Evolutionary conservation across 257 asterid species (phyloP).

Genomic region (Primulina huaijiensis): DNA sequence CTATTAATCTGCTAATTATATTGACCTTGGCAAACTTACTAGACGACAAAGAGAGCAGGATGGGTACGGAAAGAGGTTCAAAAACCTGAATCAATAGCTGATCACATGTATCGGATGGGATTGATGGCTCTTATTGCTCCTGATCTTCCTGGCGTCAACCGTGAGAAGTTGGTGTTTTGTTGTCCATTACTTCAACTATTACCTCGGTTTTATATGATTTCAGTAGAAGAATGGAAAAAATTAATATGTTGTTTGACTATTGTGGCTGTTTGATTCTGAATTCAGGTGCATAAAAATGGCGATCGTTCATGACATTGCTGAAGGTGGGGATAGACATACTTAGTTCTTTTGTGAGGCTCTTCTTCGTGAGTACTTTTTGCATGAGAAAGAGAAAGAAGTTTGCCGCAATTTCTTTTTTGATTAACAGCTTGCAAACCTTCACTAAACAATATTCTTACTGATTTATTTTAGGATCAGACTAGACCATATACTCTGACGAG

Average conservation of each 20-base stretch:
- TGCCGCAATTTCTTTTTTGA: not conserved
- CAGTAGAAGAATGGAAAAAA: not conserved
- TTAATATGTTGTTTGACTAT: not conserved
- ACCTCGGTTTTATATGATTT: slow-evolving; percentile 11
- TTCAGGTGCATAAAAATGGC: slow-evolving; percentile 97
- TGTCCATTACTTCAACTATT: not conserved
- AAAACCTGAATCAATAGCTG: slow-evolving; percentile 86
- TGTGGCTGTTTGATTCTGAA: slow-evolving; percentile 17
- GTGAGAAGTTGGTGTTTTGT: slow-evolving; percentile 61
- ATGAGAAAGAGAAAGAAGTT: slow-evolving; percentile 1
- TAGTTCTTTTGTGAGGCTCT: not conserved
- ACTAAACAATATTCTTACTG: not conserved
- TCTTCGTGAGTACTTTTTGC: slow-evolving; percentile 3
- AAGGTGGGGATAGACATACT: slow-evolving; percentile 49
- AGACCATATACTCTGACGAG: too few species aligned
- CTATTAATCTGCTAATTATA: slow-evolving; percentile 16
- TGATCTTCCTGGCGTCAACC: slow-evolving; percentile 80
- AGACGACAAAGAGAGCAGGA: slow-evolving; percentile 89
- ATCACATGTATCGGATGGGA: slow-evolving; percentile 98
- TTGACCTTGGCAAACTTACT: slow-evolving; percentile 20
- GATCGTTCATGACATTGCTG: slow-evolving; percentile 94
- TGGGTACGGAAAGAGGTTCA: slow-evolving; percentile 68
- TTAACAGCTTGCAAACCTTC: slow-evolving; percentile 2
- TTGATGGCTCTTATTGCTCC: slow-evolving; percentile 84
- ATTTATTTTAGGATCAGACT: not conserved